phyloP scores from a whole-genome alignment of 2,329 filamentous ascomycete genomes.

The Malbranchea cinnamomea region DNA sequence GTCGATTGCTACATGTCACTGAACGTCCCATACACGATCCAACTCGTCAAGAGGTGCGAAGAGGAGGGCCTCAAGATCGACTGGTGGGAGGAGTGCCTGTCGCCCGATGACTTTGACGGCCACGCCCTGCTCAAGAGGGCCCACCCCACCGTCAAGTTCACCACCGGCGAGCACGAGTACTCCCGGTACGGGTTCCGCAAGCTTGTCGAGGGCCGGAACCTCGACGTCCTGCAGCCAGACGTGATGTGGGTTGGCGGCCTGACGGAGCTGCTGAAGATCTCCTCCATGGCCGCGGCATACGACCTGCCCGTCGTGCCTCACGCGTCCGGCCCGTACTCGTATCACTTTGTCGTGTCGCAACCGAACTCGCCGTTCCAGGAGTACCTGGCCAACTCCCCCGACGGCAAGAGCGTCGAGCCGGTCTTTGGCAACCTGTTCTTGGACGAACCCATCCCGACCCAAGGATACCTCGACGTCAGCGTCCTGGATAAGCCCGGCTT shows the following conservation, averaged over 20 bases:
- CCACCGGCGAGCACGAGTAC: conserved; percentile 91
- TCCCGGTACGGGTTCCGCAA: conserved; percentile 90
- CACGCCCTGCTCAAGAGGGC: conserved; percentile 82
- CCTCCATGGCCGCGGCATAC: conserved; percentile 79
- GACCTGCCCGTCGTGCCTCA: conserved; percentile 93
- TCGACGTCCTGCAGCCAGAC: conserved; percentile 89
- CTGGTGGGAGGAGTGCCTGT: conserved; percentile 94
- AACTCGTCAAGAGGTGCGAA: conserved; percentile 69
- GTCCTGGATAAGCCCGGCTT: conserved; percentile 83
- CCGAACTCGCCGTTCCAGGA: conserved; percentile 91
- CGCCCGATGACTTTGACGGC: conserved; percentile 82
- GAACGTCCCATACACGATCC: conserved; percentile 83
- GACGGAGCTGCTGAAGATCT: conserved; percentile 80
- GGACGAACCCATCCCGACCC: conserved; percentile 76
- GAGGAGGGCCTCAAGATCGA: conserved; percentile 74
- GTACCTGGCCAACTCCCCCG: conserved; percentile 83
- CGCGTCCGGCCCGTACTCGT: conserved; percentile 84
- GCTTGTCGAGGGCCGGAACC: conserved; percentile 75
- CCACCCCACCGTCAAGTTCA: conserved; percentile 83
- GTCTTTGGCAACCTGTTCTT: conserved; percentile 85
- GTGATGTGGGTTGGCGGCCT: conserved; percentile 95
- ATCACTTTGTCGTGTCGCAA: conserved; percentile 91
- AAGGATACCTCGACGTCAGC: conserved; percentile 65
- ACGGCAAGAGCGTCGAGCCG: conserved; percentile 76
- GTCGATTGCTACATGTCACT: conserved; percentile 97